Conservation (phyloP, 2,329 filamentous ascomycete genomes). For the Neonectria sp. region DNA sequence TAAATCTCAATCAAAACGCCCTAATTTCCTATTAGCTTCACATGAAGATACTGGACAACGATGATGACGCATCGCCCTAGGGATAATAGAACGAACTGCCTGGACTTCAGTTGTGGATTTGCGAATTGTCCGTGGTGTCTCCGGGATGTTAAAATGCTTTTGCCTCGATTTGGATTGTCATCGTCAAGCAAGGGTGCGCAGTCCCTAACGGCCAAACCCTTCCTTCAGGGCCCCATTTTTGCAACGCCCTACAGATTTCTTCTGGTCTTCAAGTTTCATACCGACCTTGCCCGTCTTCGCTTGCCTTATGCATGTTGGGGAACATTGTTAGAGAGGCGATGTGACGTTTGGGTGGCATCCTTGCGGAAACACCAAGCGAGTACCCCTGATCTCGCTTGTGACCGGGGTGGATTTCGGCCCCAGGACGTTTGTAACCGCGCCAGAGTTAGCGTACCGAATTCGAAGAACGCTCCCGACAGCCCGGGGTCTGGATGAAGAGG, state of each 20-base stretch:
- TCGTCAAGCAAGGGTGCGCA: background rate
- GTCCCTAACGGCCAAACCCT: background rate
- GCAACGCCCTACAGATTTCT: background rate
- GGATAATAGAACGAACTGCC: background rate
- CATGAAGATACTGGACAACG: too few species aligned
- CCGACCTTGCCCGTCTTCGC: background rate
- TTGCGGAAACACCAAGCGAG: background rate
- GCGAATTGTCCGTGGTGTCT: background rate
- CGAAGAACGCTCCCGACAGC: slow-evolving; percentile 7
- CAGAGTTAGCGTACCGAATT: slow-evolving; percentile 10
- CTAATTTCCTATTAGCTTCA: background rate
- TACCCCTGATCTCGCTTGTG: slow-evolving; percentile 1
- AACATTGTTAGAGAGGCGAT: slow-evolving; percentile 14
- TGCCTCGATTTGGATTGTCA: background rate
- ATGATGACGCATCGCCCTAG: background rate
- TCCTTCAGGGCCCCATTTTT: background rate
- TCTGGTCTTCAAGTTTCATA: background rate
- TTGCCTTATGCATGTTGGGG: slow-evolving; percentile 7
- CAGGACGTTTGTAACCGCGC: slow-evolving; percentile 3
- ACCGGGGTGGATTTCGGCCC: slow-evolving; percentile 13
- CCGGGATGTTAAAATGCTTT: background rate
- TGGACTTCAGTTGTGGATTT: background rate
- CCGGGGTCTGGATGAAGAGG: slow-evolving; percentile 1
- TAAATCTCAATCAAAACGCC: slow-evolving; percentile 6
- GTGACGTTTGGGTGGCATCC: slow-evolving; percentile 3